phyloP scores from a whole-genome alignment of 2,329 filamentous ascomycete species.

The Nothophaeocryptopus gaeumannii region DNA sequence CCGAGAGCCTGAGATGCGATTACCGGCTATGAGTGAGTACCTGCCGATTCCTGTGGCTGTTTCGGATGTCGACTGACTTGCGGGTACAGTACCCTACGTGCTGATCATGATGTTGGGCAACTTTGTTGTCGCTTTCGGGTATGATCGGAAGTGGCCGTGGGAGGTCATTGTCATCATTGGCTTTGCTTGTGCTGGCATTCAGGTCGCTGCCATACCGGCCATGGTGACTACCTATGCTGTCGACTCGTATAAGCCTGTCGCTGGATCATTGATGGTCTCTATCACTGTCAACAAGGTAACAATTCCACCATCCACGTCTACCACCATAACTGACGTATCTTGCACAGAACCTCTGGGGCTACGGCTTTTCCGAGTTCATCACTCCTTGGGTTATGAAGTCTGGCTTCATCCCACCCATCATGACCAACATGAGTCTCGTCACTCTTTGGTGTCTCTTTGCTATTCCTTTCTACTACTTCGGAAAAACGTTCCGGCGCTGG shows the following conservation, averaged over 20 bases:
- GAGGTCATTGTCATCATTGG: slow-evolving; percentile 57
- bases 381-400: slow-evolving; percentile 47
- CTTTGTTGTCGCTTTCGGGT: slow-evolving; percentile 48
- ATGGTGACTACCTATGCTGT: slow-evolving; percentile 60
- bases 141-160: slow-evolving; percentile 48
- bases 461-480: slow-evolving; percentile 56
- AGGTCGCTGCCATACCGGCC: slow-evolving; percentile 59
- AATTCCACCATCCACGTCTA: too few relatives aligned
- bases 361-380: slow-evolving; percentile 49
- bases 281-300: slow-evolving; percentile 58
- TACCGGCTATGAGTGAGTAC: slow-evolving; percentile 44
- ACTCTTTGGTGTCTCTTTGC: slow-evolving; percentile 55
- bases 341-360: slow-evolving; percentile 56
- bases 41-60: not conserved
- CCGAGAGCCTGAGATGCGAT: slow-evolving; percentile 58
- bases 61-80: too few relatives aligned
- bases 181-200: slow-evolving; percentile 56
- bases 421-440: slow-evolving; percentile 57
- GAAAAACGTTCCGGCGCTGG: slow-evolving; percentile 59
- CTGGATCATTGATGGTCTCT: slow-evolving; percentile 58
- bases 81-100: slow-evolving; percentile 51
- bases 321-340: too few relatives aligned
- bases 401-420: slow-evolving; percentile 57
- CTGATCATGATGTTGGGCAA: slow-evolving; percentile 57
- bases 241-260: slow-evolving; percentile 63